Base-by-base conservation (phyloP, 163 green algal genomes). In the Chlorella variabilis region DNA sequence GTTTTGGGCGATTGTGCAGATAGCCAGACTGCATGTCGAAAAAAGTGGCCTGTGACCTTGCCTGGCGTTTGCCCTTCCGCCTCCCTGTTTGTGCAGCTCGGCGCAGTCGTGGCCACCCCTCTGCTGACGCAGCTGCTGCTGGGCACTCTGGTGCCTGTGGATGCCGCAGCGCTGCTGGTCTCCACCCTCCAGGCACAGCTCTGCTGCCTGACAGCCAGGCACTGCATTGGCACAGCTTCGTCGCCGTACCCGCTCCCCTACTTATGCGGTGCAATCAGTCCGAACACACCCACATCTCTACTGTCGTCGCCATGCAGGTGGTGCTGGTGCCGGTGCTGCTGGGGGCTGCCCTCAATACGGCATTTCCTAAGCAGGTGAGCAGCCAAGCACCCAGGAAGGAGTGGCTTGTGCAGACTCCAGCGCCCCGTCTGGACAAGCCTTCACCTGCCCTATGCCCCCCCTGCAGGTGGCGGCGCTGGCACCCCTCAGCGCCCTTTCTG, bases 121-220 rank as follows among this genome's bases (percentile, higher is more conserved):
- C 69, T 94, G 25, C 89, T 98, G 45, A 97, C 93, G 36, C 91
- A 91, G 33, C 51, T 93, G 21, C 87, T 98, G 54, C 91, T 95
- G n/a, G 93, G 93, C 41, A 89, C 91, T 38, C 77, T 96, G 9
- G 91, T 98, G 31, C 89, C 91, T 9, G 93, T 98, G 21, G 90
- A 96, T 59, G 82, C 80, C 3, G 31, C 25, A 2, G 87, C 65
- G 11, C 80, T 93, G 21, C 78, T 92, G 3, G 6, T 87, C 5
- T 92, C 88, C 38, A 92, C 92, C 0, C 89, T 94, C 49, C 87
- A 91, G 87, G 87, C 82, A 33, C 56, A n/a, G n/a, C 51, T 23
- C 31, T 18, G 25, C 45, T 54, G 45, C 45, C 11, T 15, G 15
- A 54, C 45, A 54, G 45, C 45, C n/a, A n/a, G n/a, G n/a, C n/a